phyloP scores from a whole-genome alignment of 768 basidiomycete species.

The Calocybe gangraenosa region DNA sequence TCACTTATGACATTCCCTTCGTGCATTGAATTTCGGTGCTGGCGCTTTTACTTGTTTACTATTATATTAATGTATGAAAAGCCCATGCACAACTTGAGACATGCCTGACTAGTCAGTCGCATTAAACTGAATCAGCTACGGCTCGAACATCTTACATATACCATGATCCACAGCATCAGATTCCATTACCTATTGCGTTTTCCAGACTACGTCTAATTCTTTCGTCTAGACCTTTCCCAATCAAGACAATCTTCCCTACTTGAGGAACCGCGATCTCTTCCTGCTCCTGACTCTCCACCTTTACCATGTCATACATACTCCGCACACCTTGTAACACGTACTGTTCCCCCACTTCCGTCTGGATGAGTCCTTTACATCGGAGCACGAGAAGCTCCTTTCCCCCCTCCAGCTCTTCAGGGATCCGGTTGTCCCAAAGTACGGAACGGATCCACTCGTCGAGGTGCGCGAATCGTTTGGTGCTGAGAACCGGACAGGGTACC shows the following conservation, averaged over 20 bases:
- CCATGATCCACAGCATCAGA: not conserved
- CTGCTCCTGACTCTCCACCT: slow-evolving; percentile 29
- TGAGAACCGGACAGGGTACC: slow-evolving; percentile 61
- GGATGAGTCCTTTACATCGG: slow-evolving; percentile 85
- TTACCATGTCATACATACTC: slow-evolving; percentile 77
- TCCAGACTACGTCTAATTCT: slow-evolving; percentile 52
- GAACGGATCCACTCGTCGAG: slow-evolving; percentile 80
- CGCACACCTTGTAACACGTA: slow-evolving; percentile 90
- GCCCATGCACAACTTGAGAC: too few relatives aligned
- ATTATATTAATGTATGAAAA: too few relatives aligned
- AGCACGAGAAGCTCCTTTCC: slow-evolving; percentile 51
- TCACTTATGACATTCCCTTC: not conserved
- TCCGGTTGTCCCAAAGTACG: slow-evolving; percentile 75
- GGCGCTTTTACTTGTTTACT: not conserved
- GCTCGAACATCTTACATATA: not conserved
- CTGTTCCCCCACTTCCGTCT: slow-evolving; percentile 45
- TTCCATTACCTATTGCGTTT: slow-evolving; percentile 15
- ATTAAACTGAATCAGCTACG: too few relatives aligned
- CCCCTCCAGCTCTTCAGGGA: slow-evolving; percentile 32
- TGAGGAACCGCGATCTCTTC: slow-evolving; percentile 60
- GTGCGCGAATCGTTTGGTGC: slow-evolving; percentile 35
- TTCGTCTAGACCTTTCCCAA: slow-evolving; percentile 74
- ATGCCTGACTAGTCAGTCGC: too few relatives aligned
- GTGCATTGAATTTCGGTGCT: not conserved
- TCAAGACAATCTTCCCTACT: slow-evolving; percentile 79